phyloP scores from a whole-genome alignment of 2,329 filamentous ascomycete genomes.

The Aspergillus phoenicis region DNA sequence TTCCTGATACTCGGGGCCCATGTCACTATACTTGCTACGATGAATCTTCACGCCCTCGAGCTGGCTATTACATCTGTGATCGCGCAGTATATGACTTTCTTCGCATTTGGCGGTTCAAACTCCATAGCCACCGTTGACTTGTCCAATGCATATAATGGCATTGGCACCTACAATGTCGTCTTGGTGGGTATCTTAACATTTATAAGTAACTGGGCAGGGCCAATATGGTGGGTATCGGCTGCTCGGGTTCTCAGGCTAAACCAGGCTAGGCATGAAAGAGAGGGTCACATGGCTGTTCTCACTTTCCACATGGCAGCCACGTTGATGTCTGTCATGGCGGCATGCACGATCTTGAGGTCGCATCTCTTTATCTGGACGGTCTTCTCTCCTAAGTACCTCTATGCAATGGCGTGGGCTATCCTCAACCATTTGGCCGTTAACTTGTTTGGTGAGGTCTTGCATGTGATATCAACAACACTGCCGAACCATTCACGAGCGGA shows the following conservation, averaged over 20 bases:
- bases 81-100: constrained; percentile 81
- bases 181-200: constrained; percentile 84
- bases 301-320: constrained; percentile 71
- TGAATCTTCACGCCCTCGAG: constrained; percentile 52
- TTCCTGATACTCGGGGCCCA: constrained; percentile 73
- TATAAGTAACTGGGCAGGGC: constrained; percentile 85
- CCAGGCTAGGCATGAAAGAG: constrained; percentile 34
- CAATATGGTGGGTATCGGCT: constrained; percentile 81
- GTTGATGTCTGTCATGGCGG: constrained; percentile 77
- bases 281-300: constrained; percentile 60
- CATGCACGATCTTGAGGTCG: constrained; percentile 78
- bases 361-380: constrained; percentile 99
- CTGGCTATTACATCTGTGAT: constrained; percentile 72
- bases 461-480: neutral
- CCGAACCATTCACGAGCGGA: neutral
- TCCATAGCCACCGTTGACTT: constrained; percentile 95
- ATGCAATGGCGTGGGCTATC: constrained; percentile 83
- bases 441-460: constrained; percentile 55
- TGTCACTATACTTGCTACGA: constrained; percentile 54
- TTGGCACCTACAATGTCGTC: constrained; percentile 76
- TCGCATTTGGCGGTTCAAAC: constrained; percentile 87
- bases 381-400: constrained; percentile 95
- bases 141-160: constrained; percentile 91
- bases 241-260: constrained; percentile 43
- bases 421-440: constrained; percentile 79